Base-by-base conservation (phyloP, 495 filamentous ascomycete species). In the Penicillium simplicissimum region DNA sequence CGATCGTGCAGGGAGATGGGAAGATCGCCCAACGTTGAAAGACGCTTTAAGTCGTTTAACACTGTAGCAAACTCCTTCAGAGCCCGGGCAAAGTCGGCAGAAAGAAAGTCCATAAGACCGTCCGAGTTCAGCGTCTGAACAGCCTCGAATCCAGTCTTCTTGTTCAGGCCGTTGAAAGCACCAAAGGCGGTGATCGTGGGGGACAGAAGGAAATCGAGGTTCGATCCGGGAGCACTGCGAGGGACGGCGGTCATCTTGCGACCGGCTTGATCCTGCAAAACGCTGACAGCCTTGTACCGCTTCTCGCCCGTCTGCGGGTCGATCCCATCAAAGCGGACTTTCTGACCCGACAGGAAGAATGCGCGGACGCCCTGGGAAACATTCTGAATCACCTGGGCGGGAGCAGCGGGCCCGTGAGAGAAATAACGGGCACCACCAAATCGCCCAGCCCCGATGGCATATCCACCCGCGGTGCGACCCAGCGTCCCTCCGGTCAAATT, bases 371-470 rank as follows among this genome's bases (percentile, higher is more conserved):
- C 95, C 59, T 89, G 86, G 19, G 91, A 96, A 2, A 98, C 94
- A 76, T 97, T 97, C 67, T 93, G 86, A n/a, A 98, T 82, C 19
- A 98, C 91, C 71, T 98, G 90, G 5, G 93, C 91, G 21, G 90
- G 92, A 1, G 87, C 86, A 3, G 92, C 85, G 10, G 95, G 90
- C 0, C 86, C 86, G 74, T 97, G 94, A 1, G 90, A 94, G 80
- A 98, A 98, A 75, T 90, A 93, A 51, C 95, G 84, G 15, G 87
- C 88, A 36, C 91, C 87, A 34, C 89, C 88, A 38, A 86, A 73
- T 17, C 90, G 83, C 19, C 88, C 89, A 52, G 84, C 83, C 21
- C 90, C 88, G 17, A 91, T 71, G 31, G 84, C 81, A 76, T 98
- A 98, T 3, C 95, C 95, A 57, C 93, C 91, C 15, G 93, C 89